Evolutionary conservation across 2,329 filamentous ascomycete genomes (phyloP).

Genomic region (Colletotrichum limetticola): DNA sequence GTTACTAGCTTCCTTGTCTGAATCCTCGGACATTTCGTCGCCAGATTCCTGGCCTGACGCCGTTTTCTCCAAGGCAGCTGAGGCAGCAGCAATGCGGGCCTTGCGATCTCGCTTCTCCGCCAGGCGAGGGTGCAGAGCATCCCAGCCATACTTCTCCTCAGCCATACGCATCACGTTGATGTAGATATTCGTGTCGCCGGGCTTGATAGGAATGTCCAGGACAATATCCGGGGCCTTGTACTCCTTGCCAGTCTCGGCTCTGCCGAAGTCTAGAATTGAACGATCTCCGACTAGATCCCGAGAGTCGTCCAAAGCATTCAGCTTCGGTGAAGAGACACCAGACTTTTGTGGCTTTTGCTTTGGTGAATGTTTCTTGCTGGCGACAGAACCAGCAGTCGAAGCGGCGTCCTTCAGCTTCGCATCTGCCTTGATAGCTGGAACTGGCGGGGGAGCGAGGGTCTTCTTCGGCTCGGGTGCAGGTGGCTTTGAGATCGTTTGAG

Average conservation of each 20-base stretch:
- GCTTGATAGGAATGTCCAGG: slow-evolving; percentile 80
- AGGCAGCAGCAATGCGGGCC: slow-evolving; percentile 86
- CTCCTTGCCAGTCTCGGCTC: slow-evolving; percentile 68
- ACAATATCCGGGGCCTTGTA: slow-evolving; percentile 79
- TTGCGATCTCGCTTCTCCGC: slow-evolving; percentile 90
- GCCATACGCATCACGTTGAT: slow-evolving; percentile 96
- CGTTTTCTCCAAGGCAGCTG: slow-evolving; percentile 83
- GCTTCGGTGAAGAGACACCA: slow-evolving; percentile 60
- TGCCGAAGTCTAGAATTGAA: slow-evolving; percentile 71
- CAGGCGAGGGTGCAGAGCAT: slow-evolving; percentile 89
- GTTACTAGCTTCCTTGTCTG: slow-evolving; percentile 82
- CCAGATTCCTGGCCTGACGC: slow-evolving; percentile 75
- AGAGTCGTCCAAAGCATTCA: slow-evolving; percentile 60
- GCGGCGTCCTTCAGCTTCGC: slow-evolving; percentile 27
- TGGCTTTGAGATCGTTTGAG: slow-evolving; percentile 46
- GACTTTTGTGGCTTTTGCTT: slow-evolving; percentile 56
- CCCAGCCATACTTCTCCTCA: slow-evolving; percentile 93
- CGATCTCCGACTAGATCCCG: slow-evolving; percentile 45
- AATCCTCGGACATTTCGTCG: slow-evolving; percentile 89
- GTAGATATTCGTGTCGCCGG: slow-evolving; percentile 85
- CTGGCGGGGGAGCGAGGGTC: slow-evolving; percentile 47
- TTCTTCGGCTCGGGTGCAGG: slow-evolving; percentile 51
- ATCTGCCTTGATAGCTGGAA: slow-evolving; percentile 39
- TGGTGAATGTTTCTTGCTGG: slow-evolving; percentile 57
- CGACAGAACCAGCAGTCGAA: slow-evolving; percentile 20